A percentile compares a stretch with the other conserved stretches of the same genome.
Evolutionary conservation across 1,284 basidiomycete genomes (phyloP).

Genomic region (Porodaedalea pini): DNA sequence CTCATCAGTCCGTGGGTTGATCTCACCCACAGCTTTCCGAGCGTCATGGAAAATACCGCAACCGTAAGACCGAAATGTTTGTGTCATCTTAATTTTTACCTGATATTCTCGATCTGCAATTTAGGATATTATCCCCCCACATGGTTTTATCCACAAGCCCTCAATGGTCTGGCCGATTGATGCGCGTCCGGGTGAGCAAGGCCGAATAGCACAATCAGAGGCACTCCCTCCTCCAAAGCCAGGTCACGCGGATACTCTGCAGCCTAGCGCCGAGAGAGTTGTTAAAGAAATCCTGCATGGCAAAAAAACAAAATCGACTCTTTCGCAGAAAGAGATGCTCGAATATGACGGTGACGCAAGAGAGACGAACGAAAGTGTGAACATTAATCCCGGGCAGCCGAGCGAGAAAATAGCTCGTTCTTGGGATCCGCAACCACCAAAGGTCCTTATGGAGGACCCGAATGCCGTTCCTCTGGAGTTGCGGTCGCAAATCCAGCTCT

Average conservation of each 20-base stretch:
- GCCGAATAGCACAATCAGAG: constrained; percentile 37
- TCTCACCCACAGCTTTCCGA: constrained; percentile 82
- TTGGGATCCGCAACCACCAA: constrained; percentile 56
- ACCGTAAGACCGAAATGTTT: constrained; percentile 47
- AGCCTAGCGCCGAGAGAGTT: constrained; percentile 33
- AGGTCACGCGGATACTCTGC: constrained; percentile 48
- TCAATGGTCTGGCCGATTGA: constrained; percentile 55
- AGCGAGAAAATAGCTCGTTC: constrained; percentile 35
- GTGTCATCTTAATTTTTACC: neutral
- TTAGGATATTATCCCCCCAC: constrained; percentile 61
- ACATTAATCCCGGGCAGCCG: neutral
- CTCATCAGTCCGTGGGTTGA: constrained; percentile 83
- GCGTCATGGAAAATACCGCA: constrained; percentile 67
- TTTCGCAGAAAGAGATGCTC: constrained; percentile 15
- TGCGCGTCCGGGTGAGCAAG: constrained; percentile 33
- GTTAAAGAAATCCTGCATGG: constrained; percentile 18
- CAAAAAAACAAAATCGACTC: constrained; percentile 12
- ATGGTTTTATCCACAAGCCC: constrained; percentile 60
- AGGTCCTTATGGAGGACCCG: constrained; percentile 54
- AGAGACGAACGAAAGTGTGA: neutral
- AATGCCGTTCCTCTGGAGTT: constrained; percentile 46
- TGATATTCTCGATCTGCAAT: constrained; percentile 19
- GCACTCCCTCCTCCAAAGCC: constrained; percentile 46
- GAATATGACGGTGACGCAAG: neutral
- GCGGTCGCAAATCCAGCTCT: constrained; percentile 74